Percentiles rank a stretch among this genome's conserved stretches.
These are phyloP conservation scores for Petunia axillaris DNA, from an alignment of 257 asterid genomes.

Conservation along the genomic window DNA sequence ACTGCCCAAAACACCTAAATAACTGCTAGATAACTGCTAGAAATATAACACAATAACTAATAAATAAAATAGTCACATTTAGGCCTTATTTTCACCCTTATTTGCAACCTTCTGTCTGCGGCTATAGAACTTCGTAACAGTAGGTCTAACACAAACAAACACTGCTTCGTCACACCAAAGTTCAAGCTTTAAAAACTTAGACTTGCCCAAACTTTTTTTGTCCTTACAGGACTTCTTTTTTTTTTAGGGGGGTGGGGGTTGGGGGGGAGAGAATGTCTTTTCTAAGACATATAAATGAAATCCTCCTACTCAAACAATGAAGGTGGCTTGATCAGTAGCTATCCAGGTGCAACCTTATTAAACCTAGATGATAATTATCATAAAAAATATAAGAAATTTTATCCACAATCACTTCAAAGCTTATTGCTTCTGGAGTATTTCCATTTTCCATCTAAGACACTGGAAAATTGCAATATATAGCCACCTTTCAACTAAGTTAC, in stretches of 20 bases:
- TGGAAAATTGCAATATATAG: background rate
- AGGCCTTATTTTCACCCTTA: too few relatives aligned
- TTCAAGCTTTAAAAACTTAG: background rate
- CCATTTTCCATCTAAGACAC: background rate
- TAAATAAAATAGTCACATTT: too few relatives aligned
- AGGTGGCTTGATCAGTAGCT: background rate
- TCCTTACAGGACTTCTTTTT: too few relatives aligned
- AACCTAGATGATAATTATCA: background rate
- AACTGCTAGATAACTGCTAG: too few relatives aligned
- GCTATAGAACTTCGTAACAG: too few relatives aligned
- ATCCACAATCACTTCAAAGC: background rate
- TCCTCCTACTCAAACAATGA: background rate
- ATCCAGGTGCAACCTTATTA: background rate
- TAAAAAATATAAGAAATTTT: background rate
- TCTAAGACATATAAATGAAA: too few relatives aligned
- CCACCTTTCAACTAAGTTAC: background rate
- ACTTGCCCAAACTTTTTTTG: too few relatives aligned
- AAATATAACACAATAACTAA: too few relatives aligned
- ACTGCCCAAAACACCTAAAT: too few relatives aligned
- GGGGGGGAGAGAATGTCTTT: too few relatives aligned
- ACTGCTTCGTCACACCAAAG: background rate
- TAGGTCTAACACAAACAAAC: constrained; percentile 14
- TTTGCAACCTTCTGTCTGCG: too few relatives aligned
- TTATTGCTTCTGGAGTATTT: background rate
- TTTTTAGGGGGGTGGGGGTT: too few relatives aligned